A percentile compares a stretch with the other conserved stretches of the same genome.
Evolutionary conservation across 192 early-diverging fungal genomes (phyloP).

Genomic region (Coemansia sp.): DNA sequence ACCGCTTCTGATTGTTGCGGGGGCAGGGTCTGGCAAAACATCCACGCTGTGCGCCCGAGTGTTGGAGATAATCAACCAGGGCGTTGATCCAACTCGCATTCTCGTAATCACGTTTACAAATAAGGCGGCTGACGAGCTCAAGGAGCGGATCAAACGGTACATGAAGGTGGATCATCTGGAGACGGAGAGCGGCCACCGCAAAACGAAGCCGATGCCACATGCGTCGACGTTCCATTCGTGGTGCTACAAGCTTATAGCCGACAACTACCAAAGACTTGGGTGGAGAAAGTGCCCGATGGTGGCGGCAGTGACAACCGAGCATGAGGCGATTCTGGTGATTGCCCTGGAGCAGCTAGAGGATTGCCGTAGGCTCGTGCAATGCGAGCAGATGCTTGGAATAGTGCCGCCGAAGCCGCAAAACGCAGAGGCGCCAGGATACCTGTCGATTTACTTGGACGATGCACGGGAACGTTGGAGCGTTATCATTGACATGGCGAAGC

Average conservation of each 20-base stretch:
- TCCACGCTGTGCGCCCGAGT: conserved; percentile 52
- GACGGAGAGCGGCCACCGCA: too few relatives aligned
- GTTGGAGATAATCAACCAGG: conserved; percentile 42
- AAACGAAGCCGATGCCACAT: conserved; percentile 15
- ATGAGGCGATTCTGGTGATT: conserved; percentile 16
- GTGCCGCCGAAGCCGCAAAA: neutral
- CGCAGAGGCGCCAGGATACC: neutral
- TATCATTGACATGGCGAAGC: conserved; percentile 16
- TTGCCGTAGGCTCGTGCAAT: conserved; percentile 35
- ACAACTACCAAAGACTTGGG: conserved; percentile 16
- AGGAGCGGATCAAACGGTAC: conserved; percentile 33
- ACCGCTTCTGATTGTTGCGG: conserved; percentile 51
- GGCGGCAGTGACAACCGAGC: conserved; percentile 41
- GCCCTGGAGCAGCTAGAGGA: conserved; percentile 34
- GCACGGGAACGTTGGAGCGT: conserved; percentile 22
- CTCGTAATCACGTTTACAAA: conserved; percentile 59
- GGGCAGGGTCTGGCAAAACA: conserved; percentile 54
- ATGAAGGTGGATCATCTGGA: conserved; percentile 1
- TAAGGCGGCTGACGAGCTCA: conserved; percentile 53
- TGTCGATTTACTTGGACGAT: conserved; percentile 16
- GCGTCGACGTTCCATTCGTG: conserved; percentile 55
- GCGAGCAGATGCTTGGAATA: conserved; percentile 43
- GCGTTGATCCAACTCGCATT: conserved; percentile 22
- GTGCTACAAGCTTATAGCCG: conserved; percentile 42
- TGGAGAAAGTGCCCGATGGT: conserved; percentile 27